Evolutionary conservation across 768 basidiomycete species (phyloP).

Genomic region (Phaeotremella fagi): DNA sequence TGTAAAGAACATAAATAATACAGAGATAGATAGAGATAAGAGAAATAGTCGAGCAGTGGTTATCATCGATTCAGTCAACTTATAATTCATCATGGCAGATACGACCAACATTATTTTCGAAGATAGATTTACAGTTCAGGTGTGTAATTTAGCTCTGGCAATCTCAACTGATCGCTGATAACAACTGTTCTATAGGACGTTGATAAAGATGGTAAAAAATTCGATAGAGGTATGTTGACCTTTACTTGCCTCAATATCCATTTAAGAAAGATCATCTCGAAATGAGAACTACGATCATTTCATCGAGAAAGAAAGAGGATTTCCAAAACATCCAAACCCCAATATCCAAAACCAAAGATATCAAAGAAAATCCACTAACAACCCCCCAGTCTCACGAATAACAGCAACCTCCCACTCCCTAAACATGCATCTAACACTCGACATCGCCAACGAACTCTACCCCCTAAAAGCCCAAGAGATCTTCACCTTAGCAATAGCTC

Average conservation of each 20-base stretch:
- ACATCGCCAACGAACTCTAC: constrained; percentile 90
- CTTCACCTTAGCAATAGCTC: constrained; percentile 77
- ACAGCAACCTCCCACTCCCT: constrained; percentile 85
- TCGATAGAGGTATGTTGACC: constrained; percentile 80
- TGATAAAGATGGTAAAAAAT: constrained; percentile 81
- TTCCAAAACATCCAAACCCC: too few relatives aligned
- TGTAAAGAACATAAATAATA: too few relatives aligned
- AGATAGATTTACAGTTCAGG: constrained; percentile 82
- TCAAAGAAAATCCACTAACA: neutral
- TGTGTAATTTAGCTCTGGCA: constrained; percentile 58
- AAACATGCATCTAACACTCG: constrained; percentile 86
- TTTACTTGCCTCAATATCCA: neutral
- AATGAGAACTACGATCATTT: too few relatives aligned
- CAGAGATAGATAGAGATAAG: too few relatives aligned
- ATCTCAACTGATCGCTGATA: constrained; percentile 1
- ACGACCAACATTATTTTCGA: constrained; percentile 67
- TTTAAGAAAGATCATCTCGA: too few relatives aligned
- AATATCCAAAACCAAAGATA: too few relatives aligned
- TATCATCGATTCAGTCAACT: too few relatives aligned
- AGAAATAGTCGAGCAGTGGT: too few relatives aligned
- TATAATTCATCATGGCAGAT: constrained; percentile 29
- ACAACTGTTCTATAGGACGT: constrained; percentile 21
- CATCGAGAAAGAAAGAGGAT: neutral
- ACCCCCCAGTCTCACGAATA: constrained; percentile 73
- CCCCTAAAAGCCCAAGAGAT: constrained; percentile 64